Evolutionary conservation across 1,284 basidiomycete genomes (phyloP), one percentile per base, ranked within the genome.

Genomic region (Cutaneotrichosporon cutaneum): DNA sequence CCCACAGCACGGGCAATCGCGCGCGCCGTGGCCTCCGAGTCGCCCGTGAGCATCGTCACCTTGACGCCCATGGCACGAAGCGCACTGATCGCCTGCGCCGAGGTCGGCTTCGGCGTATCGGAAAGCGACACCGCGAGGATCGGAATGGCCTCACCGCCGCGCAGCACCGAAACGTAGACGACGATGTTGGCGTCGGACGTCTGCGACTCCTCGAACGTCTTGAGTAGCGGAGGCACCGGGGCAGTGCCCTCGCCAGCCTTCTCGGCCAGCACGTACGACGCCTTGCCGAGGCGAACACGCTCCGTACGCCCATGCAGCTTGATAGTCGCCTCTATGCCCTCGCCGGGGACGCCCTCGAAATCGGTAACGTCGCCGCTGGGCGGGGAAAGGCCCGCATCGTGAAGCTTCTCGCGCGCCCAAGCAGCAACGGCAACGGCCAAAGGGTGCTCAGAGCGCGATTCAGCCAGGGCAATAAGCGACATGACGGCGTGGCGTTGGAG

Each of bases 381-480:
- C 50, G 86, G 83, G 18, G 77, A 69, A 1, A 83, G 68, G 22
- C 81, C 78, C 10, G 81, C 72, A 14, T 83, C 82, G 4, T 76
- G 68, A 13, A 94, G 78, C 0, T 86, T 72, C 32, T 89, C 87
- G 72, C 86, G 89, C 30, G 89, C 90, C 77, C 92, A 90, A 0
- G 84, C 79, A 0, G 94, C 90, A 50, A 97, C 87, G 5, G 96
- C 94, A 72, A 92, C 89, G 3, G 94, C 96, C 13, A 99, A 85
- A 0, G 96, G 95, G 75, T 99, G 96, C 76, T 99, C 96, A 0
- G 94, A 97, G 60, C 87, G 87, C 4, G 89, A 87, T 78, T 99
- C 96, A 0, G 92, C 88, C 0, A 89, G 88, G 14, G 88, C 86
- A 48, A 98, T 83, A 82, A 97, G 88, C 7, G 90, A 84, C 13